Evolutionary conservation across 2,329 filamentous ascomycete species (phyloP).

Genomic region (Rutstroemia sp.): DNA sequence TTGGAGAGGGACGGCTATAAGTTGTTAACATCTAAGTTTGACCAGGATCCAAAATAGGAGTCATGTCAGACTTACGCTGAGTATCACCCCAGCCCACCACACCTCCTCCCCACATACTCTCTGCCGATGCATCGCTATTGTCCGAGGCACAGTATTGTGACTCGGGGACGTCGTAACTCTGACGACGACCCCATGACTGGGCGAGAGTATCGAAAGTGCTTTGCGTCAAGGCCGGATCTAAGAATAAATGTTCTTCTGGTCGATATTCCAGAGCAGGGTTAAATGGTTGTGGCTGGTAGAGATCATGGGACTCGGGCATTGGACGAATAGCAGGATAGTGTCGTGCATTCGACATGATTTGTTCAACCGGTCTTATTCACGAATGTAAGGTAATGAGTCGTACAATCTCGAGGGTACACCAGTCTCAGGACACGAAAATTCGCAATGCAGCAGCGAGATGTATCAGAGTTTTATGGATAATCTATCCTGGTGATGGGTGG

Average conservation of each 20-base stretch:
- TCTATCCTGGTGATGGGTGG: background rate
- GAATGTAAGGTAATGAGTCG: background rate
- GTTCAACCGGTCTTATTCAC: background rate
- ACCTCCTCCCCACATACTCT: slow-evolving; percentile 3
- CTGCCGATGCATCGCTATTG: slow-evolving; percentile 1
- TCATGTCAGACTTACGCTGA: background rate
- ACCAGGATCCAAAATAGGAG: background rate
- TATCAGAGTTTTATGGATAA: slow-evolving; percentile 4
- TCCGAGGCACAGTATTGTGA: slow-evolving; percentile 8
- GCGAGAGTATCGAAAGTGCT: background rate
- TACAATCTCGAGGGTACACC: background rate
- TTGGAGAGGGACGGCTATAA: background rate
- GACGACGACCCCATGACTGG: background rate
- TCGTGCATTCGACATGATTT: slow-evolving; percentile 1
- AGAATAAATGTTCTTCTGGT: background rate
- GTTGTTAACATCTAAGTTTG: too few relatives aligned
- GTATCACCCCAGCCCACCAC: slow-evolving; percentile 4
- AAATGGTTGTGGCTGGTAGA: slow-evolving; percentile 3
- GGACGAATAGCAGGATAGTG: slow-evolving; percentile 4
- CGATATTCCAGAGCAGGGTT: background rate
- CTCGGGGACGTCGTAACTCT: background rate
- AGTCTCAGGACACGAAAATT: background rate
- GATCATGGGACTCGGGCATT: background rate
- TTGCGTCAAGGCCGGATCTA: slow-evolving; percentile 2
- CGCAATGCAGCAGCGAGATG: background rate